A percentile compares a stretch with the other conserved stretches of the same genome.
These are phyloP conservation scores for Aphanomyces euteiches DNA, from an alignment of 352 stramenopile genomes.

Conservation along the genomic window DNA sequence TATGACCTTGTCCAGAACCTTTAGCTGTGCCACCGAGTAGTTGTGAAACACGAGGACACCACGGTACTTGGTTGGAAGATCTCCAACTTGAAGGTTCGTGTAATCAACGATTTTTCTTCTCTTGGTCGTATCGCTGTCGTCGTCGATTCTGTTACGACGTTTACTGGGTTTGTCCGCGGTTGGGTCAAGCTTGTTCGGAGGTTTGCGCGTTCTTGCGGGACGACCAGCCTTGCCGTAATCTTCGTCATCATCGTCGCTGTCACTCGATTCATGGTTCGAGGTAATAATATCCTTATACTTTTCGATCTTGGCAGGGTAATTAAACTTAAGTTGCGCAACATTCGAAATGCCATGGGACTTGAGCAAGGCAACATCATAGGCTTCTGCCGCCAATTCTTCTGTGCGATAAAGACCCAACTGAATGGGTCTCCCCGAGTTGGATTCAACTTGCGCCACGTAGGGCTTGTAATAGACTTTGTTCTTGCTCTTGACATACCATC, in stretches of 20 bases:
- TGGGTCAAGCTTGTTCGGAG: not conserved
- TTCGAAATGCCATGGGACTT: slow-evolving; percentile 4
- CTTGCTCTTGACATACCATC: slow-evolving; percentile 48
- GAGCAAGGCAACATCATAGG: slow-evolving; percentile 45
- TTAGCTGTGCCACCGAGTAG: slow-evolving; percentile 73
- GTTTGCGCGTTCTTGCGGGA: not conserved
- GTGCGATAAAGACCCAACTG: slow-evolving; percentile 67
- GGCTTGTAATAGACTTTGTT: slow-evolving; percentile 78
- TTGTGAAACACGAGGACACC: slow-evolving; percentile 67
- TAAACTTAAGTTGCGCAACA: not conserved
- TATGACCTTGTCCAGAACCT: slow-evolving; percentile 69
- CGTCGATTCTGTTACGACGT: not conserved
- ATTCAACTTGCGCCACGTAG: slow-evolving; percentile 68
- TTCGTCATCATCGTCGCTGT: slow-evolving; percentile 1
- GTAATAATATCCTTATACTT: slow-evolving; percentile 16
- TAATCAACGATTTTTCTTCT: slow-evolving; percentile 41
- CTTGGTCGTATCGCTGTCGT: slow-evolving; percentile 8
- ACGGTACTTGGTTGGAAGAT: slow-evolving; percentile 55
- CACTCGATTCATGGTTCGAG: not conserved
- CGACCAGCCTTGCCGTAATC: slow-evolving; percentile 35
- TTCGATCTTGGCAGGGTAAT: slow-evolving; percentile 22
- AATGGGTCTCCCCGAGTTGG: slow-evolving; percentile 40
- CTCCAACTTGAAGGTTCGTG: slow-evolving; percentile 1
- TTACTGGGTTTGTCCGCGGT: not conserved
- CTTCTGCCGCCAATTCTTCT: slow-evolving; percentile 76